Base-by-base conservation (phyloP, 805 yeast genomes). In the Spathaspora arborariae region DNA sequence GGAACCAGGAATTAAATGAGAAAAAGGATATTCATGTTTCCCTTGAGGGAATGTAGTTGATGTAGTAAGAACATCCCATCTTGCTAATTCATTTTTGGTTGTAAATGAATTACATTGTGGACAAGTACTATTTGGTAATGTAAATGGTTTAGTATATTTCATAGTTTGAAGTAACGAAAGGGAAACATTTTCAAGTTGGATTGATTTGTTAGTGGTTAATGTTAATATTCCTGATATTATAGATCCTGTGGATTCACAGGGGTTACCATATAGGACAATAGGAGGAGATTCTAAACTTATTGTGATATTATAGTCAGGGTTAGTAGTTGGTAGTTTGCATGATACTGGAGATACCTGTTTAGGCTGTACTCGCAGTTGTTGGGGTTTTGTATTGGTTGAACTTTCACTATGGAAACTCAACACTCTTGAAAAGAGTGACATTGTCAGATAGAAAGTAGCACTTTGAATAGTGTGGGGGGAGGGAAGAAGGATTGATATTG, bases 201-300 rank as follows among this genome's bases (percentile, higher is more conserved):
- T 67, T 45, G 75, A 79, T 41, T 75, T 75, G 60, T 18, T 16
- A 10, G 39, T 20, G 15, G 37, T 36, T 8, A 45, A 18, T 5
- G 43, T 48, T 41, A 94, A 67, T 8, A 88, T 70, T 0, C 99
- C 99, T 27, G 90, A 81, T 27, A 94, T 68, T 20, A 92, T 74
- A 4, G 96, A 85, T 1, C 99, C 99, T 0, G 95, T 76, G 1
- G 94, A 82, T 49, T 88, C 94, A 7, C 67, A 63, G 2, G 91
- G 85, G 0, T 76, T 65, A 0, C 99, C 99, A 59, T 87, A 92
- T 46, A 94, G 68, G 40, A 88, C 80, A 34, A 91, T 75, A 0
- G 99, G 99, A 1, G 98, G 98, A 1, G 95, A 84, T 60, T 94
- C 99, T 19, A 94, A 70, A 34, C 75, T 74, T 27, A 91, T 75